Base-by-base conservation (phyloP, 495 filamentous ascomycete species). In the Sordaria brevicollis region DNA sequence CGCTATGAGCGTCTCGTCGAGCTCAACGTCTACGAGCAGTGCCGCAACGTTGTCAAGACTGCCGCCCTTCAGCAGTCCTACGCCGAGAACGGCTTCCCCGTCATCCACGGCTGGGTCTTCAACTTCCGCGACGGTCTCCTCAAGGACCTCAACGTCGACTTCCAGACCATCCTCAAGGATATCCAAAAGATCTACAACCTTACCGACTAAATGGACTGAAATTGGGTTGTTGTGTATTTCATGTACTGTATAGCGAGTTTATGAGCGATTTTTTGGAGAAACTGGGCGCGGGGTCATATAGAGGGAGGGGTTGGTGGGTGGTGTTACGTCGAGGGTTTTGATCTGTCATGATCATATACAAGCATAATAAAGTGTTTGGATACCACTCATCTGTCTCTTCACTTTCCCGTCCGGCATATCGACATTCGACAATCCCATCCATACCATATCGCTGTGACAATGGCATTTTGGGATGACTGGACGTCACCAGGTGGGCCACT, bases 51-150 rank as follows among this genome's bases (percentile, higher is more conserved):
- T 21, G 81, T 87, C 78, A 88, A 88, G 81, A 86, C 86, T 31
- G 84, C 85, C 5, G 79, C 79, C 37, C 83, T 89, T 6, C 85
- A 87, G 78, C 77, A 87, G 76, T 80, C 77, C 9, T 87, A 84
- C 71, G 80, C 78, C 43, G 69, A 81, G 72, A 82, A 86, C 74
- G 74, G 75, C 49, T 90, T 80, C 71, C 85, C 85, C 41, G 79
- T 87, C 68, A 83, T 86, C 66, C 85, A 86, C 73, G 85, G 83
- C 65, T 87, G 85, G 85, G 85, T 86, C 67, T 87, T 87, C 77
- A 81, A 79, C 38, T 85, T 87, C 70, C 73, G 81, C 66, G 82
- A 86, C 67, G 85, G 85, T 3, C 65, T 84, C 67, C 76, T 87
- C 66, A 86, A 84, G 76, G 84, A 87, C 71, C 74, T 87, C n/a